phyloP scores from a whole-genome alignment of 23 red algal genomes.

The Gracilariopsis chorda region DNA sequence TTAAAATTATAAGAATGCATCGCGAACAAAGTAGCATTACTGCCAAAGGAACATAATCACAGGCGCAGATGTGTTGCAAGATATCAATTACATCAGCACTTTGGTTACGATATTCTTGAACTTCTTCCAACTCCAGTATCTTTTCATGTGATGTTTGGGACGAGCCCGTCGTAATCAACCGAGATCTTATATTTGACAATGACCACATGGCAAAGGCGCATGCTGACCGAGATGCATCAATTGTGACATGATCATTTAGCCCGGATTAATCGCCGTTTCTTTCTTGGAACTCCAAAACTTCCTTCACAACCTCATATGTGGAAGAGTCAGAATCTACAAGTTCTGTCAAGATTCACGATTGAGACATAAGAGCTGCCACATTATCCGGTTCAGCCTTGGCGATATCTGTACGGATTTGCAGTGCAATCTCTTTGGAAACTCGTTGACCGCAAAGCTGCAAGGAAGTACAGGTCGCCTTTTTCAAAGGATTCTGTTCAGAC shows the following conservation, averaged over 20 bases:
- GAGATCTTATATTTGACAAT: constrained; percentile 28
- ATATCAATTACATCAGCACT: constrained; percentile 17
- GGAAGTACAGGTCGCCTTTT: neutral
- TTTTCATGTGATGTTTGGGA: neutral
- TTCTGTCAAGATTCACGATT: constrained; percentile 28
- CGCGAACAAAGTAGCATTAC: neutral
- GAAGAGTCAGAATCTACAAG: neutral
- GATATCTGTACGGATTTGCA: constrained; percentile 19
- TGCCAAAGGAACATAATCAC: neutral
- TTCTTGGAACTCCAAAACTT: constrained; percentile 22
- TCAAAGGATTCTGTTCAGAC: constrained; percentile 36
- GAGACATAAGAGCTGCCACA: constrained; percentile 8
- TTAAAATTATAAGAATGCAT: constrained; percentile 32
- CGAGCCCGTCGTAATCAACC: neutral
- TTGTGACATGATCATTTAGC: neutral
- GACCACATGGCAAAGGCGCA: constrained; percentile 28
- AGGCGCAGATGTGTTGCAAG: constrained; percentile 14
- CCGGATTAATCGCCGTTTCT: neutral
- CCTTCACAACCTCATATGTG: neutral
- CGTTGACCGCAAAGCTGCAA: neutral
- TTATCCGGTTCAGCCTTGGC: constrained; percentile 10
- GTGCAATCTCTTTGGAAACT: constrained; percentile 1
- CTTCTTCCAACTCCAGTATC: constrained; percentile 17
- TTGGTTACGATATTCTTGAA: neutral
- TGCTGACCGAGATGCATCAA: neutral